Evolutionary conservation across 495 filamentous ascomycete species (phyloP).

Genomic region (Xylaria sp.): DNA sequence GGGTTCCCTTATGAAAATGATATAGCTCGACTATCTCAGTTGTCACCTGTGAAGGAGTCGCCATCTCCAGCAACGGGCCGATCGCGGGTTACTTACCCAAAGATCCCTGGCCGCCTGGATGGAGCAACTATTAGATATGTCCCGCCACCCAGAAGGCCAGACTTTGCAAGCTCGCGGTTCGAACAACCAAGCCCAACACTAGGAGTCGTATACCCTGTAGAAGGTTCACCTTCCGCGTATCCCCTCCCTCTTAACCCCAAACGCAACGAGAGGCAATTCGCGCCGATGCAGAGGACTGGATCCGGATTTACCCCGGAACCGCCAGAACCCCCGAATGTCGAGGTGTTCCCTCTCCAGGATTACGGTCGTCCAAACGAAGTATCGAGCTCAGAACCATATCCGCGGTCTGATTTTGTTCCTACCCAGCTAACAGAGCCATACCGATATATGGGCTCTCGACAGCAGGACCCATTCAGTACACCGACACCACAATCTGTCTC

Average conservation of each 20-base stretch:
- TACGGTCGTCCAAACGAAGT: background rate
- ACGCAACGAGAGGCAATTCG: conserved; percentile 23
- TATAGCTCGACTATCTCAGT: conserved; percentile 34
- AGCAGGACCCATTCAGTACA: conserved; percentile 11
- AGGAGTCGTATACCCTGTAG: conserved; percentile 25
- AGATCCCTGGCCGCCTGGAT: conserved; percentile 42
- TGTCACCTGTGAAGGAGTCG: conserved; percentile 56
- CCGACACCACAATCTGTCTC: background rate
- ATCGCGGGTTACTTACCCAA: conserved; percentile 53
- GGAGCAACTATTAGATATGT: conserved; percentile 38
- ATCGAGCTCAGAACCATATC: background rate
- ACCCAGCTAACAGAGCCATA: conserved; percentile 5
- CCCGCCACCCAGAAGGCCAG: conserved; percentile 42
- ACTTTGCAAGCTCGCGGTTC: conserved; percentile 39
- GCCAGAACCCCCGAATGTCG: conserved; percentile 20
- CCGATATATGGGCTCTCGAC: conserved; percentile 5
- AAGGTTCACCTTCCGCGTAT: conserved; percentile 31
- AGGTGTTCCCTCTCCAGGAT: conserved; percentile 27
- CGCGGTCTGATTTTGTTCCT: background rate
- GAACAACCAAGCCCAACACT: conserved; percentile 45
- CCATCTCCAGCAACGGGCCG: conserved; percentile 45
- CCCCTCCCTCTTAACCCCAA: conserved; percentile 34
- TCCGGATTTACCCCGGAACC: conserved; percentile 33
- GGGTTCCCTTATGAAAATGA: conserved; percentile 28
- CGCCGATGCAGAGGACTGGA: conserved; percentile 30